Evolutionary conservation across 148 eudicot genomes (phyloP), one percentile per base, ranked within the genome.

Genomic region (Chenopodium quinoa): DNA sequence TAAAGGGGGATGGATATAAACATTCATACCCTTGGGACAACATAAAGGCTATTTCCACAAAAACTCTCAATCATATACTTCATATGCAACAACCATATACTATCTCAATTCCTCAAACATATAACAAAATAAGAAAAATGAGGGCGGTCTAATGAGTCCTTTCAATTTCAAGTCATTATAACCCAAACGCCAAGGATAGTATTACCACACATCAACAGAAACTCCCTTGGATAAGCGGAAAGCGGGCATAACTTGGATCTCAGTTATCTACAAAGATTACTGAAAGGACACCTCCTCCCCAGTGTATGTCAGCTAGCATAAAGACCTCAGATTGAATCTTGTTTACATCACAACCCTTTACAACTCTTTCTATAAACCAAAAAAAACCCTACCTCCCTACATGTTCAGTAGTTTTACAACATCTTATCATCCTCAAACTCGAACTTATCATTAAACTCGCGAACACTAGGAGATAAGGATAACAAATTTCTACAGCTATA

Each of bases 401-500:
- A 65, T 64, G 52, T 64, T 66, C 47, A 65, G 66, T 34, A 32
- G 34, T 72, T 16, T 2, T 20, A 74, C 22, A 73, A n/a, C 66
- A 48, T 58, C 71, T 13, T 52, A 65, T 54, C 32, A 65, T 52
- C 65, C 80, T 77, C 71, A 40, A 40, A 62, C 32, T 40, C 20
- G 40, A 66, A 75, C 69, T 31, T 34, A 81, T 31, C 83, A 66
- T n/a, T 75, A 63, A 72, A 22, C 71, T 46, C 65, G 56, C 10
- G 12, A 69, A 25, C 29, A 31, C 47, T 78, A 47, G 32, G 48
- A 81, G 73, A 74, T 74, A 50, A 74, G 77, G 20, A 50, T 4
- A 79, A 27, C 27, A 27, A 63, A 80, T 77, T 84, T 62, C 44
- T 76, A 62, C 47, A 65, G 37, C 34, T 27, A 47, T 78, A 46